Base-by-base conservation (phyloP, 148 eudicot species). In the Suaeda aralocaspica region DNA sequence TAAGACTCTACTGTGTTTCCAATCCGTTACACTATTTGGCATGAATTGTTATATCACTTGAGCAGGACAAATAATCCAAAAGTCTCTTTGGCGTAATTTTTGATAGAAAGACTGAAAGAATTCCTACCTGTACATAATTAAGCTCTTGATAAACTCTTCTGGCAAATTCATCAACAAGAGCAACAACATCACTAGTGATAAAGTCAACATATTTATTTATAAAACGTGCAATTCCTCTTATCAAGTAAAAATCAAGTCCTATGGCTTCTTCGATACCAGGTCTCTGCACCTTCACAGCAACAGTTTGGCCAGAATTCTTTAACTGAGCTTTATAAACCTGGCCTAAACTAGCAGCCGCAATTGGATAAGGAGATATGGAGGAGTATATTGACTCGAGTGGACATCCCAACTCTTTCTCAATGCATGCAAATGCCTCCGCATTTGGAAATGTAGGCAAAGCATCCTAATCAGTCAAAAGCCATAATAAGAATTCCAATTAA, bases 301-400 rank as follows among this genome's bases (percentile, higher is more conserved):
- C 99, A 72, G 78, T 79, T 75, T 89, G 88, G 57, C 97, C 91
- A 65, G 99, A 91, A 74, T 82, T 82, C 84, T 82, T 94, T 74
- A 94, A 75, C 77, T 81, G 86, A 53, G 97, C 99, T 85, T 94
- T 94, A 80, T 94, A 94, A 72, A 94, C 99, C 84, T 94, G 99
- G 46, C 99, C 99, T 72, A 94, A 80, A 86, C 99, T 94, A 72
- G 99, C 99, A 66, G 99, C 99, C 63, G 99, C 99, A 79, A 94
- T 86, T 31, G 99, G 97, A 72, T 81, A 74, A 70, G 91, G 84
- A 75, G 99, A 94, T 59, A 94, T 94, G 61, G 81, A 81, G 28
- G 99, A 89, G 76, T 82, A 94, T 42, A 94, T 74, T 57, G 88
- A 83, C 65, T 94, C 97, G 52, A 94, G 99, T 49, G 96, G 82